These are phyloP conservation scores for Fusarium nurragi DNA, from an alignment of 2,329 filamentous ascomycete genomes.

Conservation along the genomic window DNA sequence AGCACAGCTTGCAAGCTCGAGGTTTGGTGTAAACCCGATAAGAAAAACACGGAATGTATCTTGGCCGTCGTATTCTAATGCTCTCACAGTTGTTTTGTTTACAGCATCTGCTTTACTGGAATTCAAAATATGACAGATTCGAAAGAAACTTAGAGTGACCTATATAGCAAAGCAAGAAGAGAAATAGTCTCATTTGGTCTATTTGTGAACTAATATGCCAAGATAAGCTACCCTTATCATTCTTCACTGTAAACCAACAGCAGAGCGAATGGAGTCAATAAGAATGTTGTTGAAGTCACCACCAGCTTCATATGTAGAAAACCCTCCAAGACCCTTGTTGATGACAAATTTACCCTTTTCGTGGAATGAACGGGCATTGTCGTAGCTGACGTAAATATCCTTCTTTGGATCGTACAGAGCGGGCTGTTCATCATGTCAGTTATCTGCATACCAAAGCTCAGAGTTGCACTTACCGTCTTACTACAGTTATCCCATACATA, in stretches of 20 bases:
- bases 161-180: too few relatives aligned
- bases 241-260: conserved; percentile 12
- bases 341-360: conserved; percentile 32
- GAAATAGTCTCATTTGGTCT: too few relatives aligned
- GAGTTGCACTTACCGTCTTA: conserved; percentile 22
- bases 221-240: too few relatives aligned
- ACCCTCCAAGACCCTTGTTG: conserved; percentile 25
- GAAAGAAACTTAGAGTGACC: too few relatives aligned
- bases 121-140: too few relatives aligned
- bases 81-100: too few relatives aligned
- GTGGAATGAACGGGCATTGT: conserved; percentile 24
- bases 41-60: too few relatives aligned
- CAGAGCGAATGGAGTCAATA: conserved; percentile 28
- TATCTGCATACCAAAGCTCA: rapidly evolving
- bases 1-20: too few relatives aligned
- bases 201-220: too few relatives aligned
- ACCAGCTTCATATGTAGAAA: conserved; percentile 34
- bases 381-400: conserved; percentile 37
- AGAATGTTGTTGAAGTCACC: conserved; percentile 38
- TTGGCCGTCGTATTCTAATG: too few relatives aligned
- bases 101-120: too few relatives aligned
- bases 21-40: too few relatives aligned
- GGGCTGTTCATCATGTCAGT: conserved; percentile 10
- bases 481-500: conserved; percentile 32
- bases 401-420: conserved; percentile 18